Base-by-base conservation (phyloP, 2,329 filamentous ascomycete genomes). In the Elsinoe batatas region DNA sequence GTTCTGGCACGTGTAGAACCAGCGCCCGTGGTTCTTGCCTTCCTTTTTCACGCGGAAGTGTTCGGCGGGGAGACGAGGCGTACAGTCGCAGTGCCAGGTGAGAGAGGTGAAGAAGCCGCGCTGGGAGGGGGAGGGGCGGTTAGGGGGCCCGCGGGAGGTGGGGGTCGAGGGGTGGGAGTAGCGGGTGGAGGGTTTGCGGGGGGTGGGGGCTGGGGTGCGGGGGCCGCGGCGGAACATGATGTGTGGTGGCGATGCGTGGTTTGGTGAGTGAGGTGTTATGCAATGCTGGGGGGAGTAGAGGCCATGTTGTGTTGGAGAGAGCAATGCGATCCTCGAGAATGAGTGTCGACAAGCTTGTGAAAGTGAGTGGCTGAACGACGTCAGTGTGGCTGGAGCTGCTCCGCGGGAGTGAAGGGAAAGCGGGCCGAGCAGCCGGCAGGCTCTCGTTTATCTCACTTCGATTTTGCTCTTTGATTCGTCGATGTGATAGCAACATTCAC, bases 11-110 rank as follows among this genome's bases (percentile, higher is more conserved):
- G 75, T 78, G 61, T 80, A 82, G 65, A 83, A 69, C 64, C 61
- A 62, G 60, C 65, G 64, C 10, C 79, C 79, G 57, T 80, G 71
- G 60, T 83, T 83, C 43, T 67, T 66, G 10, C 76, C 75, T 30
- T 76, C 73, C 58, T 83, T 84, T 64, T 79, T 82, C 1, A 76
- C 76, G 61, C 80, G 73, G 58, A 80, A 77, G 53, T 76, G 77
- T 22, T 74, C 70, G 2, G 80, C 79, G 15, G 76, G 77, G 2
- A 77, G 69, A 17, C 76, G 73, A 8, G 77, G 75, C 10, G 69
- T 71, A 63, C 81, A 84, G 61, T 83, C 76, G 66, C 78, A 80
- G 56, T 73, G 68, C 78, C 77, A 80, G 47, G 71, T 65, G 11
- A 63, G 61, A 54, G 68, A 60, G 10, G 61, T 61, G 57, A 69